phyloP scores from a whole-genome alignment of 768 basidiomycete genomes.

The Lentinus brumalis region DNA sequence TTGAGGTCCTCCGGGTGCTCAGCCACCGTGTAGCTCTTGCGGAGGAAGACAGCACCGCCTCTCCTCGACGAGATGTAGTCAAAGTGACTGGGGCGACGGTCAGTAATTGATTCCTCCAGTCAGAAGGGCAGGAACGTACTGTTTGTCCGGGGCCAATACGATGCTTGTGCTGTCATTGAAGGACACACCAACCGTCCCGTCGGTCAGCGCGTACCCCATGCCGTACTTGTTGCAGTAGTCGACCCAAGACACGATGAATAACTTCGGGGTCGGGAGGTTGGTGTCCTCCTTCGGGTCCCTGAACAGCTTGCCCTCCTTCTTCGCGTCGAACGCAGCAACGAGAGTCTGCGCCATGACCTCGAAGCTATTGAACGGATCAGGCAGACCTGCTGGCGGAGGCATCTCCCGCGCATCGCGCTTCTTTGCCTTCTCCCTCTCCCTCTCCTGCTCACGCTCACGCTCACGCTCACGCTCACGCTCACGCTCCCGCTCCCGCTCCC shows the following conservation, averaged over 20 bases:
- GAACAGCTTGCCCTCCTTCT: slow-evolving; percentile 63
- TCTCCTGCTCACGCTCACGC: slow-evolving; percentile 14
- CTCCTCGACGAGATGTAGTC: slow-evolving; percentile 81
- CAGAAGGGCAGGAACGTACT: slow-evolving; percentile 51
- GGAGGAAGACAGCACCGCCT: slow-evolving; percentile 66
- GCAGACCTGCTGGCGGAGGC: slow-evolving; percentile 27
- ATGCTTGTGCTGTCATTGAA: slow-evolving; percentile 95
- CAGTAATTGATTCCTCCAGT: neutral
- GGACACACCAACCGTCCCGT: slow-evolving; percentile 92
- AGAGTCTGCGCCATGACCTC: slow-evolving; percentile 62
- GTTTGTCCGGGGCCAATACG: slow-evolving; percentile 82
- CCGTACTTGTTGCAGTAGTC: slow-evolving; percentile 99
- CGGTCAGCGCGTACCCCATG: slow-evolving; percentile 98
- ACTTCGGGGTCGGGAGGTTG: slow-evolving; percentile 61
- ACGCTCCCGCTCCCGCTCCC: neutral
- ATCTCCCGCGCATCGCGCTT: slow-evolving; percentile 2
- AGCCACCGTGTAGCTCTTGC: slow-evolving; percentile 70
- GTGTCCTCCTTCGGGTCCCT: slow-evolving; percentile 60
- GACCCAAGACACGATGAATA: slow-evolving; percentile 98
- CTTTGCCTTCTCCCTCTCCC: slow-evolving; percentile 2
- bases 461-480: slow-evolving; percentile 2
- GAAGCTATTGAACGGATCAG: slow-evolving; percentile 54
- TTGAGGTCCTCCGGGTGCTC: slow-evolving; percentile 81
- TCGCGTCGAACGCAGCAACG: slow-evolving; percentile 68
- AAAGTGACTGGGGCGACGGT: slow-evolving; percentile 61